phyloP scores from a whole-genome alignment of 2,329 filamentous ascomycete species.

The Nannizziopsis barbatae region DNA sequence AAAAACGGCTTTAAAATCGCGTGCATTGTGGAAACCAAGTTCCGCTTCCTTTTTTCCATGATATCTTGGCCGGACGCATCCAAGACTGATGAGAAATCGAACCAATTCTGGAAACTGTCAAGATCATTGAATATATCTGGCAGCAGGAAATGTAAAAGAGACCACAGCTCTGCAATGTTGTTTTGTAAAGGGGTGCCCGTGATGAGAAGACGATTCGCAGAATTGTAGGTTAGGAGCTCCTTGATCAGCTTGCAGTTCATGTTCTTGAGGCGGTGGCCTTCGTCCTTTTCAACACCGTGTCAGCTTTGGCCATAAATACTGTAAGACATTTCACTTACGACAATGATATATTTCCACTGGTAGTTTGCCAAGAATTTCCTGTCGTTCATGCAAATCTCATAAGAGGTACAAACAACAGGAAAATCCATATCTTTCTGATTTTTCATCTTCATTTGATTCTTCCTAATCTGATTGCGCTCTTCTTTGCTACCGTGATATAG shows the following conservation, averaged over 20 bases:
- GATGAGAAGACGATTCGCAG: conserved; percentile 80
- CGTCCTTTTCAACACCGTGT: conserved; percentile 49
- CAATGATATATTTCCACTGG: conserved; percentile 95
- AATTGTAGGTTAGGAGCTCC: conserved; percentile 76
- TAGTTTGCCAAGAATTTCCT: conserved; percentile 69
- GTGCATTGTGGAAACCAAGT: conserved; percentile 77
- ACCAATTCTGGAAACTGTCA: conserved; percentile 90
- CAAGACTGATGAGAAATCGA: conserved; percentile 86
- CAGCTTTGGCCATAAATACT: conserved; percentile 17
- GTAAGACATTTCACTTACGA: conserved; percentile 43
- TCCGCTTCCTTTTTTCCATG: conserved; percentile 64
- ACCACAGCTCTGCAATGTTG: conserved; percentile 91
- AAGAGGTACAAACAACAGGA: conserved; percentile 85
- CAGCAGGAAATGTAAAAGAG: conserved; percentile 80
- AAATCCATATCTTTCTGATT: conserved; percentile 62
- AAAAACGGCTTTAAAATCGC: conserved; percentile 85
- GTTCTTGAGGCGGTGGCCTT: conserved; percentile 95
- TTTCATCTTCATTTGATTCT: conserved; percentile 54
- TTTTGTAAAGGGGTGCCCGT: conserved; percentile 94
- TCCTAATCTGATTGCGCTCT: conserved; percentile 65
- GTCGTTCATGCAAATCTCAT: conserved; percentile 92
- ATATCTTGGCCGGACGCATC: conserved; percentile 72
- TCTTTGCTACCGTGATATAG: conserved; percentile 80
- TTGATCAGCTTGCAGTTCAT: conserved; percentile 85
- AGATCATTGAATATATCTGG: conserved; percentile 89